Evolutionary conservation across 2,329 filamentous ascomycete genomes (phyloP).

Genomic region (Knufia petricola): DNA sequence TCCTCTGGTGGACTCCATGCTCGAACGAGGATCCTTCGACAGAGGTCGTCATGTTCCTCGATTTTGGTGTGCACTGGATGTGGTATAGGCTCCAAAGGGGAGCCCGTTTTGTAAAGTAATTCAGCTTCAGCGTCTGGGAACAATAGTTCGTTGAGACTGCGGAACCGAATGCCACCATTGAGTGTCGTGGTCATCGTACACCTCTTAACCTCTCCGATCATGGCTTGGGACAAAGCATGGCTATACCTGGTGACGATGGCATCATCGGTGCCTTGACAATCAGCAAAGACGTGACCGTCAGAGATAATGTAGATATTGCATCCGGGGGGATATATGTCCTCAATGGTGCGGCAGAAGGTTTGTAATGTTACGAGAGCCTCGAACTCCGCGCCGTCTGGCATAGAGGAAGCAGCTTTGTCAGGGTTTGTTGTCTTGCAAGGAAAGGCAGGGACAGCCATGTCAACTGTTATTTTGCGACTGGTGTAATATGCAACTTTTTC

Average conservation of each 20-base stretch:
- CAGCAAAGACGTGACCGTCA: conserved; percentile 35
- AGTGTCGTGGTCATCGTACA: too few relatives aligned
- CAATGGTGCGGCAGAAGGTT: conserved; percentile 24
- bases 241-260: conserved; percentile 34
- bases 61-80: conserved; percentile 20
- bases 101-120: not conserved
- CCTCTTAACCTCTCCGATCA: too few relatives aligned
- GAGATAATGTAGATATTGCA: conserved; percentile 32
- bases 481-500: conserved; percentile 14
- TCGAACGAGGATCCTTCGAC: conserved; percentile 26
- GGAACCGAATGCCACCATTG: not conserved
- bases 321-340: conserved; percentile 27
- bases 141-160: not conserved
- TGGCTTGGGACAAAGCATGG: conserved; percentile 28
- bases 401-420: conserved; percentile 27
- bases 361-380: conserved; percentile 28
- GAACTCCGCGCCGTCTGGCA: conserved; percentile 30
- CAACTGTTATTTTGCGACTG: conserved; percentile 11
- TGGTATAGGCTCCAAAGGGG: not conserved
- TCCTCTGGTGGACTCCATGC: conserved; percentile 18
- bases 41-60: conserved; percentile 25
- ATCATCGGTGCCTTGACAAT: conserved; percentile 40
- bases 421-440: conserved; percentile 34
- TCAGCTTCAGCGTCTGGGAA: not conserved
- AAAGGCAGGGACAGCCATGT: conserved; percentile 32